Evolutionary conservation across 2,329 filamentous ascomycete species (phyloP).

Genomic region (Chaetomium olivaceum): DNA sequence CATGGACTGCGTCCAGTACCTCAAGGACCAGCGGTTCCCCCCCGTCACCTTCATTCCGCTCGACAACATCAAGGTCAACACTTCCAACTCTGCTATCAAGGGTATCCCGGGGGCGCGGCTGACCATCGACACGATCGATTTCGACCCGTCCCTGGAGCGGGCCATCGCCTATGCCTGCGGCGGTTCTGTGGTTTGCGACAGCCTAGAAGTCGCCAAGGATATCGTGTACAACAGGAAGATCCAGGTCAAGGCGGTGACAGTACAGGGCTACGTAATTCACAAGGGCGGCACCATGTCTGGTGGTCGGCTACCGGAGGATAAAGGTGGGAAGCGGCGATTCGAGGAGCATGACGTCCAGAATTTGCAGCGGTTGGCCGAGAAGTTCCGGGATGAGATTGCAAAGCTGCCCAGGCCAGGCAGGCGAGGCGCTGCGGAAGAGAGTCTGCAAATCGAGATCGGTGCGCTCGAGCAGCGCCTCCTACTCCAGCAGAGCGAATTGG

Average conservation of each 20-base stretch:
- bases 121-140: conserved; percentile 95
- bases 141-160: conserved; percentile 81
- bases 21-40: conserved; percentile 83
- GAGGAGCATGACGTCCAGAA: conserved; percentile 89
- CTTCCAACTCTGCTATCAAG: conserved; percentile 86
- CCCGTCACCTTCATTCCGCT: conserved; percentile 94
- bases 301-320: conserved; percentile 76
- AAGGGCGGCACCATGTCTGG: conserved; percentile 97
- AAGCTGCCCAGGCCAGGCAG: conserved; percentile 78
- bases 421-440: conserved; percentile 75
- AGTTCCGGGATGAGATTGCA: conserved; percentile 74
- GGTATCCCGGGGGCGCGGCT: conserved; percentile 82
- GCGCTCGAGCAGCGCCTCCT: conserved; percentile 76
- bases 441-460: conserved; percentile 74
- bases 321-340: conserved; percentile 76
- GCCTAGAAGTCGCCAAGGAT: conserved; percentile 79
- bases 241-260: conserved; percentile 88
- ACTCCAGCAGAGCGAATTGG: conserved; percentile 73
- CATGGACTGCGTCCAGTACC: conserved; percentile 88
- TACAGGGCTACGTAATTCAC: conserved; percentile 95
- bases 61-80: conserved; percentile 95
- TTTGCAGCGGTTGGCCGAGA: conserved; percentile 73
- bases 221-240: conserved; percentile 84
- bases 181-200: conserved; percentile 92
- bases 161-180: conserved; percentile 95